phyloP scores from a whole-genome alignment of 2,329 filamentous ascomycete species.

The Fusarium veterinarium region DNA sequence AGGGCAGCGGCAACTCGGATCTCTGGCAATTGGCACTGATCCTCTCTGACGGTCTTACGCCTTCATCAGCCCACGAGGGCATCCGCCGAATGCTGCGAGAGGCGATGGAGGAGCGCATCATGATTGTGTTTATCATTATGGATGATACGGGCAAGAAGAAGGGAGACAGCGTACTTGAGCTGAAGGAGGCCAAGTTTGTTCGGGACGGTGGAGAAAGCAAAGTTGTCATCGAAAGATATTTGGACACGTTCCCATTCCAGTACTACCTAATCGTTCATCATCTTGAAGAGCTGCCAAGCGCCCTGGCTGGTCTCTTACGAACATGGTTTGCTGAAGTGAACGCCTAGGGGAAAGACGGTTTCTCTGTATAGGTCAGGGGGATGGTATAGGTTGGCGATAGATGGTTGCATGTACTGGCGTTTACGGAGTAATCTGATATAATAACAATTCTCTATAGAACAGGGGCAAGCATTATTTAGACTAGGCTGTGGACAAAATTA shows the following conservation, averaged over 20 bases:
- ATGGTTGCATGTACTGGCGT: constrained; percentile 26
- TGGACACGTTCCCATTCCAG: constrained; percentile 95
- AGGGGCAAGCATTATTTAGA: neutral
- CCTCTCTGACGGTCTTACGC: constrained; percentile 92
- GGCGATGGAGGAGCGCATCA: constrained; percentile 92
- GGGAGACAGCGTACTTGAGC: constrained; percentile 81
- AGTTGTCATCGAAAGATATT: constrained; percentile 87
- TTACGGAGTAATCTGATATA: neutral
- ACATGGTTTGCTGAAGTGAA: constrained; percentile 91
- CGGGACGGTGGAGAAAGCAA: constrained; percentile 72
- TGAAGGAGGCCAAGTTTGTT: constrained; percentile 88
- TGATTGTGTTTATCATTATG: constrained; percentile 98
- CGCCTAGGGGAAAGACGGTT: constrained; percentile 44
- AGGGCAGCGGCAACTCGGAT: constrained; percentile 69
- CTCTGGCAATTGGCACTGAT: constrained; percentile 96
- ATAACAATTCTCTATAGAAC: constrained; percentile 2
- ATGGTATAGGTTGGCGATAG: neutral
- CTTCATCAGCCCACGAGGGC: constrained; percentile 80
- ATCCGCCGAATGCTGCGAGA: constrained; percentile 86
- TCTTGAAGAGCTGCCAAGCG: constrained; percentile 88
- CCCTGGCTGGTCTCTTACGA: constrained; percentile 86
- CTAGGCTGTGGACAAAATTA: neutral
- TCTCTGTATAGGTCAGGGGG: neutral
- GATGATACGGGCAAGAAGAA: constrained; percentile 68
- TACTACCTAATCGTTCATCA: constrained; percentile 97